Conservation (phyloP, 345 rosid genomes). For the Corchorus capsularis region DNA sequence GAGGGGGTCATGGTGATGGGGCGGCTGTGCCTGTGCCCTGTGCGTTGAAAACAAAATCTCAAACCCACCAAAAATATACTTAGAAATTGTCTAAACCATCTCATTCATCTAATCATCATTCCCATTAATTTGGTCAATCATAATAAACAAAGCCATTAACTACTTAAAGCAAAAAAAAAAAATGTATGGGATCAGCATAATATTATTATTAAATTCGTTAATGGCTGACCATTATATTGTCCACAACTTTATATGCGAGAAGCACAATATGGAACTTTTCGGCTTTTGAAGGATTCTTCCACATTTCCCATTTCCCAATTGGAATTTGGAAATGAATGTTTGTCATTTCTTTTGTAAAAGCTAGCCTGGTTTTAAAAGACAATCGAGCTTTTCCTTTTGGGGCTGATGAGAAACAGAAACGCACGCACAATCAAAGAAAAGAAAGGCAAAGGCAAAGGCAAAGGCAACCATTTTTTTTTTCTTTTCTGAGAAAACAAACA, state of each 20-base stretch:
- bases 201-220: not conserved
- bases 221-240: constrained; percentile 17
- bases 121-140: not conserved
- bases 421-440: not conserved
- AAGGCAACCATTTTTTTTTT: too few relatives aligned
- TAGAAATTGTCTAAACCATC: not conserved
- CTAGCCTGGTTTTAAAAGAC: not conserved
- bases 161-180: not conserved
- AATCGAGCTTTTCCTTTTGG: not conserved
- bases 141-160: constrained; percentile 1
- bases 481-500: too few relatives aligned
- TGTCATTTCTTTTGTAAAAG: constrained; percentile 14
- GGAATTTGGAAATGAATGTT: constrained; percentile 17
- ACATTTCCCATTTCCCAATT: not conserved
- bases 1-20: not conserved
- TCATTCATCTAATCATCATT: not conserved
- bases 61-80: not conserved
- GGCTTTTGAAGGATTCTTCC: constrained; percentile 9
- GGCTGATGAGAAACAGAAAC: not conserved
- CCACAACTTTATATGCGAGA: not conserved
- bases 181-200: not conserved
- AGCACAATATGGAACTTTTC: not conserved
- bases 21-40: not conserved
- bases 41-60: constrained; percentile 10
- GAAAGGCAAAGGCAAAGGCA: not conserved